A percentile compares a stretch with the other conserved stretches of the same genome.
These are phyloP conservation scores for Quercus engelmannii DNA, from an alignment of 306 rosid genomes.

Conservation along the genomic window DNA sequence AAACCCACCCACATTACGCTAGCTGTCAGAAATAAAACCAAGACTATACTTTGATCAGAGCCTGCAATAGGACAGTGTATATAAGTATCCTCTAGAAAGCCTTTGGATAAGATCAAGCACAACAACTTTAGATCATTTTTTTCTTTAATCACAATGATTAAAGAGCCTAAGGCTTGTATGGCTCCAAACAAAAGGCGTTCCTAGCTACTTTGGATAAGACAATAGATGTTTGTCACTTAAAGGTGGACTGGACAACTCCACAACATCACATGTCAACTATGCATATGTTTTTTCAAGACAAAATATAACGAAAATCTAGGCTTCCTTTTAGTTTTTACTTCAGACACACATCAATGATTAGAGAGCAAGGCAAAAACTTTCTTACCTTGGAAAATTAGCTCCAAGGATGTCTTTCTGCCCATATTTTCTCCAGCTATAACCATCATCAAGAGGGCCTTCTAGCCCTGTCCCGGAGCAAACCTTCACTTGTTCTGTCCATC, in stretches of 20 bases:
- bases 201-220: neutral
- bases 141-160: neutral
- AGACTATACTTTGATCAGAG: constrained; percentile 1
- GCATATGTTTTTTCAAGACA: too few relatives aligned
- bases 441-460: constrained; percentile 57
- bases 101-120: neutral
- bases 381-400: constrained; percentile 73
- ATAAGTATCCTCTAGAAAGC: neutral
- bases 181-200: neutral
- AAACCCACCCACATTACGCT: neutral
- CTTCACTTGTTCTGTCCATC: constrained; percentile 58
- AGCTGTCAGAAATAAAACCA: neutral
- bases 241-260: neutral
- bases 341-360: neutral
- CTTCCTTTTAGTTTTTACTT: neutral
- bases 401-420: constrained; percentile 92
- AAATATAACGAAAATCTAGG: neutral
- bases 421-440: constrained; percentile 89
- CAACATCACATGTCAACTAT: too few relatives aligned
- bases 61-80: neutral
- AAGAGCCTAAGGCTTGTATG: neutral
- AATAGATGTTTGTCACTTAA: neutral
- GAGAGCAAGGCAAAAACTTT: neutral
- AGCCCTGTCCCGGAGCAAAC: constrained; percentile 34
- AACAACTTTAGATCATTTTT: too few relatives aligned